phyloP scores from a whole-genome alignment of 148 eudicot genomes.

The Hydrangea macrophylla region DNA sequence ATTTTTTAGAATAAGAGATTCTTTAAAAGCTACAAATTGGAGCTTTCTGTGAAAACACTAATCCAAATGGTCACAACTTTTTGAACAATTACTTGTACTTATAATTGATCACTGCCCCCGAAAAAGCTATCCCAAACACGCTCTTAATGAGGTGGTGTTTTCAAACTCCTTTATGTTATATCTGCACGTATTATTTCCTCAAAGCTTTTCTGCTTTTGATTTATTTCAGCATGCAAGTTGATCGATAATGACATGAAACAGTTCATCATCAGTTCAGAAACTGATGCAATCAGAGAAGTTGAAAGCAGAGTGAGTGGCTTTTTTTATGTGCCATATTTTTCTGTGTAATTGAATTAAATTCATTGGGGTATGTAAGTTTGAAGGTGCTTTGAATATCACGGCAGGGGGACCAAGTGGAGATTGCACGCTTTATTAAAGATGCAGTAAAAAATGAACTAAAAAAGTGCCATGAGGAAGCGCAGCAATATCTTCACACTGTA shows the following conservation, averaged over 20 bases:
- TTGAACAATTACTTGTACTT: no score
- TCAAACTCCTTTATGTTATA: background rate
- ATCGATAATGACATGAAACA: slow-evolving; percentile 89
- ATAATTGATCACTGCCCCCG: no score
- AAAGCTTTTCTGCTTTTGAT: background rate
- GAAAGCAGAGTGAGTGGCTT: slow-evolving; percentile 68
- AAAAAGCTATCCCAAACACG: no score
- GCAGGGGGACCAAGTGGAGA: slow-evolving; percentile 93
- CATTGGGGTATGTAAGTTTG: background rate
- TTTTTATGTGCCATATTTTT: slow-evolving; percentile 1
- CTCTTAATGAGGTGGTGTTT: background rate
- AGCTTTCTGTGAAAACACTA: no score
- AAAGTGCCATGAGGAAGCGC: slow-evolving; percentile 75
- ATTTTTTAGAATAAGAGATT: no score
- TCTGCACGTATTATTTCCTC: slow-evolving; percentile 11
- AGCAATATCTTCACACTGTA: slow-evolving; percentile 34
- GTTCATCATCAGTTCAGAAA: slow-evolving; percentile 88
- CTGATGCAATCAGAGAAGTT: slow-evolving; percentile 81
- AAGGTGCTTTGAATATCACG: background rate
- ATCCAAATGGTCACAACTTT: no score
- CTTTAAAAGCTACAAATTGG: no score
- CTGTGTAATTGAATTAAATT: slow-evolving; percentile 3
- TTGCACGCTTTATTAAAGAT: slow-evolving; percentile 67
- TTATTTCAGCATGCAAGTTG: slow-evolving; percentile 85
- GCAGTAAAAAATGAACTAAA: slow-evolving; percentile 60